Conservation (phyloP, 2,329 filamentous ascomycete genomes). For the Westerdykella ornata region DNA sequence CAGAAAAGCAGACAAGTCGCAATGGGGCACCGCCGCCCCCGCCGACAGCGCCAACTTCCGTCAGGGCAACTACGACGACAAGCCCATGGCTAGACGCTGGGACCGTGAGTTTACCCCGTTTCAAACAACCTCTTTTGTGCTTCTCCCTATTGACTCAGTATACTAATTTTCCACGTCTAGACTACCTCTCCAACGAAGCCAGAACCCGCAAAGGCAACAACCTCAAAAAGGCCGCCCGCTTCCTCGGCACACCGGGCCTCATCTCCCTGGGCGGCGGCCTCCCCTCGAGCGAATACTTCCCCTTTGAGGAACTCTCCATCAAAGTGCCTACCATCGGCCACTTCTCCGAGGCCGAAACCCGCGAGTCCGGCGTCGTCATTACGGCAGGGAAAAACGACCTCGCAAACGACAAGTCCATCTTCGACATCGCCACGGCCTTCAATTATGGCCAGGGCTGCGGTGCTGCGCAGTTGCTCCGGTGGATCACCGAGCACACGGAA, state of each 20-base stretch:
- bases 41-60: conserved; percentile 78
- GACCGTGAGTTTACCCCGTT: conserved; percentile 57
- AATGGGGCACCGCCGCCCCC: conserved; percentile 68
- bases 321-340: conserved; percentile 63
- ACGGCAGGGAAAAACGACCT: conserved; percentile 80
- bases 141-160: conserved; percentile 4
- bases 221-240: conserved; percentile 76
- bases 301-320: conserved; percentile 71
- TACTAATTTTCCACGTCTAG: conserved; percentile 16
- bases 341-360: conserved; percentile 64
- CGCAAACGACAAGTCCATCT: conserved; percentile 53
- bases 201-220: conserved; percentile 50
- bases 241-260: conserved; percentile 71
- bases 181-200: conserved; percentile 46
- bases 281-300: conserved; percentile 84
- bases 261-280: conserved; percentile 91
- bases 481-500: conserved; percentile 91
- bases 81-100: conserved; percentile 75
- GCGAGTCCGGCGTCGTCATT: conserved; percentile 53
- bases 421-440: conserved; percentile 78
- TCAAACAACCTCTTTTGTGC: not conserved
- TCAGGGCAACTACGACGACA: conserved; percentile 53
- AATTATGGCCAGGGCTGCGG: conserved; percentile 91
- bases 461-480: conserved; percentile 79
- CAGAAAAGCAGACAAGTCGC: conserved; percentile 61